These are phyloP conservation scores for Tetradesmus obliquus DNA, from an alignment of 139 green algal species.

Conservation along the genomic window DNA sequence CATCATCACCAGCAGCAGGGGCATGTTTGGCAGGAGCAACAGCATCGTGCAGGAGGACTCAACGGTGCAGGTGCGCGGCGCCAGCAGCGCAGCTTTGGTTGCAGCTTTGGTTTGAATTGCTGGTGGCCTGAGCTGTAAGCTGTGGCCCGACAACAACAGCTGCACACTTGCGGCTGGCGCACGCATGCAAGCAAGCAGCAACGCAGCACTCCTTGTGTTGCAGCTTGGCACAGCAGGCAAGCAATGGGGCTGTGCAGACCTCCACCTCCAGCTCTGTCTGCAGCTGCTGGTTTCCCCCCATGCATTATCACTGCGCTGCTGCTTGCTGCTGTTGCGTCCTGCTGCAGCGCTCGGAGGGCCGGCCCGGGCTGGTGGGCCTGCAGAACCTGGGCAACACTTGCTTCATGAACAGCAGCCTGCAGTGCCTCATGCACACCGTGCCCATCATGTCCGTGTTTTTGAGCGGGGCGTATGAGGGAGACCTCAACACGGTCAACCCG, in stretches of 20 bases:
- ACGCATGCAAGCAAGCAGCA: background rate
- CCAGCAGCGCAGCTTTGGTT: background rate
- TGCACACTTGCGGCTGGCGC: too few species aligned
- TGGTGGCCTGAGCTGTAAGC: background rate
- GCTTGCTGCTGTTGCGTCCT: background rate
- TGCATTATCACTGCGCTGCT: background rate
- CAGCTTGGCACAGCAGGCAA: background rate
- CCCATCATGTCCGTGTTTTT: constrained; percentile 69
- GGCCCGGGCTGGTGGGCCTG: constrained; percentile 76
- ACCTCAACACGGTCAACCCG: constrained; percentile 92
- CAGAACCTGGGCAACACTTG: constrained; percentile 95
- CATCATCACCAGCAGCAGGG: constrained; percentile 16
- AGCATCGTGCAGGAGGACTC: constrained; percentile 11
- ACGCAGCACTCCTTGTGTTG: background rate
- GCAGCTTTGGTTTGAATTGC: background rate
- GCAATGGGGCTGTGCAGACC: background rate
- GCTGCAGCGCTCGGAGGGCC: constrained; percentile 45
- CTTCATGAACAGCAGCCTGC: constrained; percentile 96
- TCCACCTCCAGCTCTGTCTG: background rate
- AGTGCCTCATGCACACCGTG: constrained; percentile 93
- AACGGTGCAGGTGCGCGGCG: constrained; percentile 26
- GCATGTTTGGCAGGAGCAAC: constrained; percentile 11
- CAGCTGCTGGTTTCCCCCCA: background rate
- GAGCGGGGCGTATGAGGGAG: constrained; percentile 66
- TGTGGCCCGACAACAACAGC: too few species aligned